Conservation (phyloP, 768 basidiomycete species). For the Jaapia argillacea region DNA sequence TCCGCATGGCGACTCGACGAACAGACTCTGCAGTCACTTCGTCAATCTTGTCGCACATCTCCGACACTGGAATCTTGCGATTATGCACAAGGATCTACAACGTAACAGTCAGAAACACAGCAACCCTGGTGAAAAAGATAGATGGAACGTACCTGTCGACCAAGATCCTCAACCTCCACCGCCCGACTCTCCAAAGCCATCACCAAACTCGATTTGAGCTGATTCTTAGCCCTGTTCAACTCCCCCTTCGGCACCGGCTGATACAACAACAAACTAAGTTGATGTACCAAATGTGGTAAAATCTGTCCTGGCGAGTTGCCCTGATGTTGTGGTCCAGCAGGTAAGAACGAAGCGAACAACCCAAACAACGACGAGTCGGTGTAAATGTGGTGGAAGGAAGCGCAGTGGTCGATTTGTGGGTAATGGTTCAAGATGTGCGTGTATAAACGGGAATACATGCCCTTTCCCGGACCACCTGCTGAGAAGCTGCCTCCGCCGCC, state of each 20-base stretch:
- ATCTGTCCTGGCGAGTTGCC: conserved; percentile 64
- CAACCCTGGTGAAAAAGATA: background rate
- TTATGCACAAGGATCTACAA: conserved; percentile 73
- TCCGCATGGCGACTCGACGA: conserved; percentile 60
- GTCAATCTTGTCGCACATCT: conserved; percentile 88
- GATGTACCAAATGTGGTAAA: conserved; percentile 77
- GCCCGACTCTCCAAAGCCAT: conserved; percentile 90
- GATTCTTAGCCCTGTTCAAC: conserved; percentile 85
- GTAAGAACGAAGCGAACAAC: conserved; percentile 77
- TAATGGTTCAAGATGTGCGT: conserved; percentile 94
- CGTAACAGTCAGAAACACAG: conserved; percentile 3
- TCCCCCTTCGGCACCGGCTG: conserved; percentile 56
- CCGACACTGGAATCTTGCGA: conserved; percentile 75
- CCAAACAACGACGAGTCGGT: conserved; percentile 91
- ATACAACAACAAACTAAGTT: conserved; percentile 76
- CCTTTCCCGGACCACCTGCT: conserved; percentile 96
- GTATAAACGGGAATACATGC: conserved; percentile 97
- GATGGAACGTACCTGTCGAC: conserved; percentile 57
- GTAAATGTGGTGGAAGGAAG: conserved; percentile 97
- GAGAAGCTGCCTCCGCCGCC: conserved; percentile 97
- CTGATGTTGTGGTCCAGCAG: conserved; percentile 41
- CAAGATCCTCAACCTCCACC: conserved; percentile 82
- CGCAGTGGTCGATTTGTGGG: conserved; percentile 89
- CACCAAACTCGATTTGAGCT: conserved; percentile 84
- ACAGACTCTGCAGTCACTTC: conserved; percentile 61